These are phyloP conservation scores for Amphichorda felina DNA, from an alignment of 2,329 filamentous ascomycete species.

Conservation along the genomic window DNA sequence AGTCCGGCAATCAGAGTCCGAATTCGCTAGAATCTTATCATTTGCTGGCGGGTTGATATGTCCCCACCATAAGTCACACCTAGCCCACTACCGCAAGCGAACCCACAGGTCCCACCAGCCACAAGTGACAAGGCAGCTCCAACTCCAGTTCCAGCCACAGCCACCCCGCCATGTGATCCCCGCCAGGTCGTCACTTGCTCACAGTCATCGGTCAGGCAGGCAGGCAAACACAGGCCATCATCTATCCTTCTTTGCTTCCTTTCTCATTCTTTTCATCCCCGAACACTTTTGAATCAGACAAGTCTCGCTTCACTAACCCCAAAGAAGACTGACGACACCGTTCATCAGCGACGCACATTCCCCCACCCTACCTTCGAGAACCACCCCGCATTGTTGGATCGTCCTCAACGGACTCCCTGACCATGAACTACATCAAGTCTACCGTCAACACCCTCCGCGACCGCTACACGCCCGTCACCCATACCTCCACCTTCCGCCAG, in stretches of 20 bases:
- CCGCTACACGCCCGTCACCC: constrained; percentile 75
- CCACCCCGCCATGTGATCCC: constrained; percentile 3
- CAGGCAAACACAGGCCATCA: not conserved
- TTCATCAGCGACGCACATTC: no score
- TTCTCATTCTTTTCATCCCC: not conserved
- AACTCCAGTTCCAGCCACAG: constrained; percentile 1
- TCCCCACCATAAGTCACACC: no score
- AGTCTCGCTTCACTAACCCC: no score
- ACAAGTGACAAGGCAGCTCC: not conserved
- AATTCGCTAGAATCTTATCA: no score
- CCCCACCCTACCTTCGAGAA: no score
- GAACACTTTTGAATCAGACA: no score
- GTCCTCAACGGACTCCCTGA: constrained; percentile 8
- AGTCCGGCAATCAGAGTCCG: no score
- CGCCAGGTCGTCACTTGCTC: constrained; percentile 1
- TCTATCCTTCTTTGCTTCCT: not conserved
- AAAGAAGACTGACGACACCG: no score
- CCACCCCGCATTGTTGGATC: no score
- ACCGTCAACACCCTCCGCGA: constrained; percentile 88
- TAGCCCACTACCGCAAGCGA: no score
- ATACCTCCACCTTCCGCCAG: constrained; percentile 85
- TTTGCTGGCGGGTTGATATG: no score
- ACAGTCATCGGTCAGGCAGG: not conserved
- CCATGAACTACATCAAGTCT: constrained; percentile 86
- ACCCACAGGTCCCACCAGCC: no score